A percentile compares a stretch with the other conserved stretches of the same genome.
phyloP scores from a whole-genome alignment of 257 asterid genomes.

The Solanum sejunctum region DNA sequence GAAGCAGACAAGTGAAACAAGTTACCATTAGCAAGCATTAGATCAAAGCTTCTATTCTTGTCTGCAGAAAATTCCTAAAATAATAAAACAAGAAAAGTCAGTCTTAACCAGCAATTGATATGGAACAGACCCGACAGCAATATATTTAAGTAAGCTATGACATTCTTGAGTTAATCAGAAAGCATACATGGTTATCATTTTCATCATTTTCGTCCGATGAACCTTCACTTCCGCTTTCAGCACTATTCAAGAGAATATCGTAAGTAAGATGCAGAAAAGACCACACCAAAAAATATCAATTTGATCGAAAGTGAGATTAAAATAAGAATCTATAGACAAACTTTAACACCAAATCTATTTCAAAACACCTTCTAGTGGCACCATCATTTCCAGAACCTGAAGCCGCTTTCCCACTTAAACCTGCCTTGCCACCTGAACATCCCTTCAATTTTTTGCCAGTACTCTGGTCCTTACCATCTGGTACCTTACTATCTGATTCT shows the following conservation, averaged over 20 bases:
- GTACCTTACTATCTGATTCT: conserved; percentile 49
- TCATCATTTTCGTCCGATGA: conserved; percentile 80
- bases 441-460: conserved; percentile 51
- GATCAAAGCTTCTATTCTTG: conserved; percentile 85
- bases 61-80: conserved; percentile 52
- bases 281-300: neutral
- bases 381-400: conserved; percentile 90
- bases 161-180: neutral
- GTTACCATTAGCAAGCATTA: conserved; percentile 92
- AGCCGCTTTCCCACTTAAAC: conserved; percentile 53
- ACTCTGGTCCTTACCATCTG: conserved; percentile 50
- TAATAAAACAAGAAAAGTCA: neutral
- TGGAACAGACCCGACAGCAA: neutral
- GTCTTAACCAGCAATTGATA: neutral
- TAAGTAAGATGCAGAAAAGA: neutral
- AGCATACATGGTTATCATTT: conserved; percentile 49
- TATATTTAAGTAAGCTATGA: neutral
- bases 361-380: conserved; percentile 60
- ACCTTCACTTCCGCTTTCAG: conserved; percentile 84
- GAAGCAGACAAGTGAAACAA: neutral
- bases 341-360: neutral
- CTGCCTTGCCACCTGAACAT: conserved; percentile 37
- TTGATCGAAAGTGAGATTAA: neutral
- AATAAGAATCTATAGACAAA: neutral
- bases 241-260: conserved; percentile 40